Evolutionary conservation across 345 rosid species (phyloP).

Genomic region (Populus davidiana): DNA sequence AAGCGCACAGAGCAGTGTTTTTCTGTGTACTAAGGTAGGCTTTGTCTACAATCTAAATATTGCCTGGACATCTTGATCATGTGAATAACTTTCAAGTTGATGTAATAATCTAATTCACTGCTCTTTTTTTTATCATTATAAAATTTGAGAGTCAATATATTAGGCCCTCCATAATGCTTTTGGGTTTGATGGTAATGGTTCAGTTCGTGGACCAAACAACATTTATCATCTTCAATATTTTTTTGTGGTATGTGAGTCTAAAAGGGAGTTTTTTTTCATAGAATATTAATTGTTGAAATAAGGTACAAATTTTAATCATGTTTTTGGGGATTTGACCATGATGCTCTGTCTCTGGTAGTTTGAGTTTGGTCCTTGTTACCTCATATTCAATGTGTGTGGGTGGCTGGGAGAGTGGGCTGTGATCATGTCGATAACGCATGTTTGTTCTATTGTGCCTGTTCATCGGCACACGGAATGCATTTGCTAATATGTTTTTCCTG

Average conservation of each 20-base stretch:
- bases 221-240: neutral
- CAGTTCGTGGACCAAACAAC: neutral
- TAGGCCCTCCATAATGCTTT: neutral
- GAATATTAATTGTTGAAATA: neutral
- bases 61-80: conserved; percentile 5
- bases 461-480: neutral
- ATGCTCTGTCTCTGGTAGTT: neutral
- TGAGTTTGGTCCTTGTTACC: neutral
- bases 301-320: neutral
- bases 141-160: neutral
- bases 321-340: neutral
- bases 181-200: neutral
- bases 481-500: neutral
- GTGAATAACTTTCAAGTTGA: conserved; percentile 8
- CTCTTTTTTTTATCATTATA: neutral
- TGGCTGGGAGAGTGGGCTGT: neutral
- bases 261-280: neutral
- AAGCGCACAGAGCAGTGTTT: conserved; percentile 38
- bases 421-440: neutral
- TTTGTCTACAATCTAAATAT: conserved; percentile 17
- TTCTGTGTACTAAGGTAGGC: conserved; percentile 50
- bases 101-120: neutral
- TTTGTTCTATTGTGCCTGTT: neutral
- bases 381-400: neutral
- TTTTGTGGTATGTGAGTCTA: neutral